phyloP scores from a whole-genome alignment of 345 rosid genomes.

The Gossypium herbaceum region DNA sequence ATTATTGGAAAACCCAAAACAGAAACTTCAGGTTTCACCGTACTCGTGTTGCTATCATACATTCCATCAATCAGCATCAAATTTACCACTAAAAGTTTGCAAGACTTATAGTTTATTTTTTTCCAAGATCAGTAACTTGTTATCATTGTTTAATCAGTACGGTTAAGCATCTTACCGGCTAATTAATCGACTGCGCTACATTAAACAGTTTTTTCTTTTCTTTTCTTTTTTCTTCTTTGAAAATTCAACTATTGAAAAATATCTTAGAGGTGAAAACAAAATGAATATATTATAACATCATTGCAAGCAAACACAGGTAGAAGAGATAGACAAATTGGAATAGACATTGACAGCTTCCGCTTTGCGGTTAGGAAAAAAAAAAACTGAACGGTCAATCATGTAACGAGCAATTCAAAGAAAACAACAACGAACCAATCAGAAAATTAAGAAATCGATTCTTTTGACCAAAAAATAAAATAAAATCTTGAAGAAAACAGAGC shows the following conservation, averaged over 20 bases:
- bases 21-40: background rate
- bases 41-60: background rate
- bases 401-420: background rate
- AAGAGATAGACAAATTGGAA: background rate
- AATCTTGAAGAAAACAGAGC: background rate
- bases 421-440: background rate
- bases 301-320: background rate
- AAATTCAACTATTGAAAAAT: background rate
- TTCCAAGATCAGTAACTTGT: background rate
- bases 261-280: background rate
- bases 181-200: background rate
- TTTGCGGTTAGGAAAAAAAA: background rate
- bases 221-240: background rate
- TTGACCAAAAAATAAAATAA: background rate
- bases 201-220: no score
- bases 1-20: slow-evolving; percentile 1
- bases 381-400: background rate
- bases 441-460: background rate
- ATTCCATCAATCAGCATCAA: slow-evolving; percentile 8
- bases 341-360: background rate
- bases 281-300: background rate
- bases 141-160: background rate
- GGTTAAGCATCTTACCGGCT: background rate
- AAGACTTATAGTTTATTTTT: background rate
- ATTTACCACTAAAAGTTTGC: background rate